Base-by-base conservation (phyloP, 2,329 filamentous ascomycete species). In the Neonectria neomacrospora region DNA sequence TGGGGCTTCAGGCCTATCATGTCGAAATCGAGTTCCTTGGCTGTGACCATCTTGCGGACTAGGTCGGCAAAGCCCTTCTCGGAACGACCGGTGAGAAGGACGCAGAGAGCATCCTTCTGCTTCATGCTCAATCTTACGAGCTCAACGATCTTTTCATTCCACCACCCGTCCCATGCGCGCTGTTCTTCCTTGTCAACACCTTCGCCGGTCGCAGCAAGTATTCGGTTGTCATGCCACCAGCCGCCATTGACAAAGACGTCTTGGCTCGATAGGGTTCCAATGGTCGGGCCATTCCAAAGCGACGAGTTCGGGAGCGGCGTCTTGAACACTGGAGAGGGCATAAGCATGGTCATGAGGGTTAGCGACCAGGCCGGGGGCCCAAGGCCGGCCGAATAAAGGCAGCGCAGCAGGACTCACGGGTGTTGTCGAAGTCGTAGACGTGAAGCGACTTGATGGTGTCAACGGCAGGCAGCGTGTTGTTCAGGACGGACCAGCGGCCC, bases 341-440 rank as follows among this genome's bases (percentile, higher is more conserved):
- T 41, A 18, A 54, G 34, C 28, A 64, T 56, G 59, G 61, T 0
- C 9, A 44, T 20, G 16, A 14, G 47, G n/a, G 26, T 41, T 7
- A 30, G n/a, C 37, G 34, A 23, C 22, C 32, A 23, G 10, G n/a
- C 22, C 22, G 22, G 11, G 20, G 50, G 18, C n/a, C 14, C 10
- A 54, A 23, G 23, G 37, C 48, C 8, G 37, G 20, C 32, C 11
- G 26, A 41, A 22, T 20, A 14, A 34, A 20, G 44, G 30, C 30
- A 56, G 44, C 22, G 44, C 18, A n/a, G 23, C 23, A 67, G 11
- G 32, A 37, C 90, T 77, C 82, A 95, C 92, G 81, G 39, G 95
- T 98, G 75, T 99, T 98, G 80, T 99, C 96, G 78, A 98, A 99
- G 78, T 99, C 96, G 81, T 98, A 98, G 70, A 99, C 87, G 76